Base-by-base conservation (phyloP, 202 grass and related monocot species). In the Panicum hallii region DNA sequence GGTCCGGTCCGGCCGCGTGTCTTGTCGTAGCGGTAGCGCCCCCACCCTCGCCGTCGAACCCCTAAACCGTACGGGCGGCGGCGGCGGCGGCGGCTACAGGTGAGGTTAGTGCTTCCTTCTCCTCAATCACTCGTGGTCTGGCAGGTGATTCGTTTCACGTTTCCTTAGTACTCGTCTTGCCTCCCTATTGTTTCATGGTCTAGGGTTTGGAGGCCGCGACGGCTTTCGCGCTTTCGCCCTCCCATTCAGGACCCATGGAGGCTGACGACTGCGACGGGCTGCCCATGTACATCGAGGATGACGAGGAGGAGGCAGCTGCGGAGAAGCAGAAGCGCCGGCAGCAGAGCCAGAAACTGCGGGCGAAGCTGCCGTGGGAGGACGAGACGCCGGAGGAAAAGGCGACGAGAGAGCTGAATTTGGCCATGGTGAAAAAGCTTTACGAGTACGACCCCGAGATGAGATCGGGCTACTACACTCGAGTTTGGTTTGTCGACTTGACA, bases 401-500 rank as follows among this genome's bases (percentile, higher is more conserved):
- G 36, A 67, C 7, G 49, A 2, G 4, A 6, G 15, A 14, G 46
- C 11, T 5, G 22, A n/a, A 26, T 0, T 0, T 0, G 1, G 82
- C 46, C 65, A 64, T 45, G 60, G 4, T 28, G 50, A 0, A 54
- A 1, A 14, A 57, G 9, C 62, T 76, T 54, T 28, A 22, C 72
- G 82, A 67, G 62, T 30, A 46, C 40, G 72, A 77, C 16, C 82
- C 82, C 63, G 77, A 84, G 62, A 22, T 12, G 62, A 62, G 72
- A 15, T 19, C 3, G 0, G 12, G 34, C 36, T 65, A 3, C 60
- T 84, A 55, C 82, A 76, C 3, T 23, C 62, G 40, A 28, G 26
- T 67, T 66, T 84, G 82, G 82, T 84, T 57, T 7, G 13, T 76
- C 50, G 48, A 68, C n/a, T 63, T 36, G 49, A 84, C 34, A 40